These are phyloP conservation scores for Gossypium mustelinum DNA, from an alignment of 345 rosid species.

Conservation along the genomic window DNA sequence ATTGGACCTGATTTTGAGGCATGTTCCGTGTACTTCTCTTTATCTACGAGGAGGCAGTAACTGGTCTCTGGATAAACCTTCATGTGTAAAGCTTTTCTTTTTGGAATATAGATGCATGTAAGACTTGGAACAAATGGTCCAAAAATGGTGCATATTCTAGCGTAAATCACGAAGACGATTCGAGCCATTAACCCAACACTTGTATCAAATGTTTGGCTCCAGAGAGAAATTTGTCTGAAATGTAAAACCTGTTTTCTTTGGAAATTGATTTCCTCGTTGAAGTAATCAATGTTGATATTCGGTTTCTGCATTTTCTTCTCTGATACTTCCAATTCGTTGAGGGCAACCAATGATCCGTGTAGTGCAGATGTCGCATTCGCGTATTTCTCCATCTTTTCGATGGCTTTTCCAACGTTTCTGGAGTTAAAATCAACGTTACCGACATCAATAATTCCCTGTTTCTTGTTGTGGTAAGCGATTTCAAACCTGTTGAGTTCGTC, in stretches of 20 bases:
- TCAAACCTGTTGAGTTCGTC: slow-evolving; percentile 23
- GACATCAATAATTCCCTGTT: slow-evolving; percentile 24
- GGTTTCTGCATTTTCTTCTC: slow-evolving; percentile 34
- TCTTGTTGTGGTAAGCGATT: slow-evolving; percentile 20
- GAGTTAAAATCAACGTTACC: slow-evolving; percentile 22
- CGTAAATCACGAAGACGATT: slow-evolving; percentile 23
- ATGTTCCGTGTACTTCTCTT: not conserved
- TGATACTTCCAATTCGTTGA: slow-evolving; percentile 34
- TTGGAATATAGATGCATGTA: slow-evolving; percentile 10
- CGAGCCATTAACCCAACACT: slow-evolving; percentile 30
- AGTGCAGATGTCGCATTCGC: slow-evolving; percentile 28
- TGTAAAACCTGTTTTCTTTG: slow-evolving; percentile 33
- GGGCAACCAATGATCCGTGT: slow-evolving; percentile 22
- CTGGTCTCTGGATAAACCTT: slow-evolving; percentile 27
- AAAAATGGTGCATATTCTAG: slow-evolving; percentile 36
- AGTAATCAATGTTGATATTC: slow-evolving; percentile 27
- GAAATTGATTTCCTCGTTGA: slow-evolving; percentile 28
- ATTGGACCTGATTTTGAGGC: slow-evolving; percentile 30
- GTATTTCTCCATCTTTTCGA: slow-evolving; percentile 40
- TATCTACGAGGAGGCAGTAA: slow-evolving; percentile 5
- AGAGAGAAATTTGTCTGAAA: slow-evolving; percentile 35
- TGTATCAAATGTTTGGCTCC: slow-evolving; percentile 43
- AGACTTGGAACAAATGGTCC: slow-evolving; percentile 23
- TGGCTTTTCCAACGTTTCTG: slow-evolving; percentile 16
- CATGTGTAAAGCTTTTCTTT: not conserved